Evolutionary conservation across 257 asterid species (phyloP), one percentile per base, ranked within the genome.

Genomic region (Gardenia jasminoides): DNA sequence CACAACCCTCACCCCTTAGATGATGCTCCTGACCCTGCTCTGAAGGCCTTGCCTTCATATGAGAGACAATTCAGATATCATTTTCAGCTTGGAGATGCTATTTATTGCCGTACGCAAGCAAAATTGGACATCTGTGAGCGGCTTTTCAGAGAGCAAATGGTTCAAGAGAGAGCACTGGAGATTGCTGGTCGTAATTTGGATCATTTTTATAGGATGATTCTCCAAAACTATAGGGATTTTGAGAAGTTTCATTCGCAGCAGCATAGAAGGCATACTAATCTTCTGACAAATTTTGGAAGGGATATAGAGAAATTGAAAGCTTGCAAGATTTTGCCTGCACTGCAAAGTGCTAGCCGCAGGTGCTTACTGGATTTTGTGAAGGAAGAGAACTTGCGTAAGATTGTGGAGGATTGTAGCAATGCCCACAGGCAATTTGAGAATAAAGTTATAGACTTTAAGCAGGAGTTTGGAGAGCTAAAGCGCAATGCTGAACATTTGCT

Each of bases 1-100:
- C 85, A 88, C 64, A 84, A 82, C 41, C 87, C 90, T 22, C 97
- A 94, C 75, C 96, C 96, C 31, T 79, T 96, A 70, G 99, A 96
- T 79, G 91, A 92, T 80, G 97, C 95, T 75, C 77, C 97, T 0
- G 99, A 96, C 80, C 99, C 99, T 50, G 99, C 99, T 2, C 64
- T 91, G 31, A 93, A 92, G 81, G 98, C 96, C 31, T 83, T 96
- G 86, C 94, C 98, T 80, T 90, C 96, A 4, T 96, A 96, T 20
- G 98, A 91, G 89, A 92, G 96, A 83, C 98, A 91, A 64, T 96
- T 96, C 82, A 86, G 96, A 84, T 89, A 93, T 87, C 99, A 96
- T 71, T 93, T 87, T 89, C 97, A 93, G 82, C 82, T 84, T 31
- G 99, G 97, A 24, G 86, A 86, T 72, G 95, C 93, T 74, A 88